A percentile compares a stretch with the other conserved stretches of the same genome.
Conservation (phyloP, 2,329 filamentous ascomycete genomes). For the Aureobasidium sp. region DNA sequence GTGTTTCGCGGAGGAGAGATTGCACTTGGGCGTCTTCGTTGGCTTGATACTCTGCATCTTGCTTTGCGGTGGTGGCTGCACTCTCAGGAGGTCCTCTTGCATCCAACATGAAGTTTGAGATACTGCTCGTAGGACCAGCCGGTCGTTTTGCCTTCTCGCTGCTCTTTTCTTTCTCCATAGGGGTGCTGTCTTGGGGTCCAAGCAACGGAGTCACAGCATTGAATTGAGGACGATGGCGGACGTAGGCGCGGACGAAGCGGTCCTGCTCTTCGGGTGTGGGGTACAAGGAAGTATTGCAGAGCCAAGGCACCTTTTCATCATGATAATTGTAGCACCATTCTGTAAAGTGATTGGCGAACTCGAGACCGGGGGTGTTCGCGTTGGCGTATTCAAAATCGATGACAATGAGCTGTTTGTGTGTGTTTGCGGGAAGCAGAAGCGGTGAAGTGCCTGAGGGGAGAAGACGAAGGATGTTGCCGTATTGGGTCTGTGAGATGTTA, state of each 20-base stretch:
- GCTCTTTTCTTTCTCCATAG: conserved; percentile 20
- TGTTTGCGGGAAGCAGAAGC: conserved; percentile 77
- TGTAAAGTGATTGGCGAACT: conserved; percentile 96
- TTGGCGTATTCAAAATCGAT: conserved; percentile 98
- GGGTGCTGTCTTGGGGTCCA: background rate
- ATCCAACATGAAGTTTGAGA: conserved; percentile 72
- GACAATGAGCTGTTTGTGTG: conserved; percentile 92
- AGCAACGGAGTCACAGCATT: conserved; percentile 37
- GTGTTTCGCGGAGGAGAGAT: conserved; percentile 66
- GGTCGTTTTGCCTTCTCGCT: conserved; percentile 17
- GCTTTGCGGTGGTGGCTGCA: conserved; percentile 10
- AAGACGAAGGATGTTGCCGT: conserved; percentile 87
- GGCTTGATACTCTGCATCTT: conserved; percentile 36
- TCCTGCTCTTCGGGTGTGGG: conserved; percentile 73
- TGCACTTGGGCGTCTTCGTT: conserved; percentile 58
- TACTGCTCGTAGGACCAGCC: conserved; percentile 29
- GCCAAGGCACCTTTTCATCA: conserved; percentile 51
- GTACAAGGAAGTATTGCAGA: conserved; percentile 62
- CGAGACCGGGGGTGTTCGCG: conserved; percentile 74
- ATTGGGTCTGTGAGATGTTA: conserved; percentile 64
- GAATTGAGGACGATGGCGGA: conserved; percentile 68
- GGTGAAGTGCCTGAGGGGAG: conserved; percentile 67
- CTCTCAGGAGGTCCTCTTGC: conserved; percentile 20
- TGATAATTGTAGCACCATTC: conserved; percentile 99
- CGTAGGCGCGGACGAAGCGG: conserved; percentile 78